Conservation (phyloP, 192 early-diverging fungal genomes). For the Mortierella antarctica region DNA sequence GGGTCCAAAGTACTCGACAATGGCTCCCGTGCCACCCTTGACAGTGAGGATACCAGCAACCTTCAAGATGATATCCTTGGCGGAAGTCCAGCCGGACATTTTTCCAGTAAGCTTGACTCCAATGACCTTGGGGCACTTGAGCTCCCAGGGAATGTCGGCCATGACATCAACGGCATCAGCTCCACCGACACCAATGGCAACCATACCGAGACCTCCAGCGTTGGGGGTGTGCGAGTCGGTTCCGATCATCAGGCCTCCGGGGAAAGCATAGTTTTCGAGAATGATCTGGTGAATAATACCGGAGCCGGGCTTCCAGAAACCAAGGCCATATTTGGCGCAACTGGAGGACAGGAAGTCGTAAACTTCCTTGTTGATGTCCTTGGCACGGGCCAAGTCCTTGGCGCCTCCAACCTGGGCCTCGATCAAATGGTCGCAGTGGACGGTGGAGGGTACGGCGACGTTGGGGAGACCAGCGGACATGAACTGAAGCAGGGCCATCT, state of each 20-base stretch:
- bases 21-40: constrained; percentile 96
- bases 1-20: constrained; percentile 97
- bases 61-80: constrained; percentile 97
- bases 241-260: constrained; percentile 95
- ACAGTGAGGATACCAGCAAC: constrained; percentile 96
- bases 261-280: constrained; percentile 98
- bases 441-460: constrained; percentile 92
- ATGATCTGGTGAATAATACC: constrained; percentile 98
- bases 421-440: constrained; percentile 99
- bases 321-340: constrained; percentile 92
- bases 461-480: constrained; percentile 91
- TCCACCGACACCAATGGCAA: constrained; percentile 97
- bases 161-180: constrained; percentile 99
- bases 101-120: constrained; percentile 92
- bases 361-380: constrained; percentile 92
- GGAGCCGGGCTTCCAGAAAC: constrained; percentile 95
- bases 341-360: constrained; percentile 90
- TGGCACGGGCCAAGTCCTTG: constrained; percentile 85
- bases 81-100: constrained; percentile 91
- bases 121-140: constrained; percentile 97
- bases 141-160: constrained; percentile 98
- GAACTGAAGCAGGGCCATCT: constrained; percentile 96
- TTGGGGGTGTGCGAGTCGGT: constrained; percentile 99
- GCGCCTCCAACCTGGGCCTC: constrained; percentile 88
- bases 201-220: constrained; percentile 96